phyloP scores from a whole-genome alignment of 2,329 filamentous ascomycete genomes.

The Cercospora brassicicola region DNA sequence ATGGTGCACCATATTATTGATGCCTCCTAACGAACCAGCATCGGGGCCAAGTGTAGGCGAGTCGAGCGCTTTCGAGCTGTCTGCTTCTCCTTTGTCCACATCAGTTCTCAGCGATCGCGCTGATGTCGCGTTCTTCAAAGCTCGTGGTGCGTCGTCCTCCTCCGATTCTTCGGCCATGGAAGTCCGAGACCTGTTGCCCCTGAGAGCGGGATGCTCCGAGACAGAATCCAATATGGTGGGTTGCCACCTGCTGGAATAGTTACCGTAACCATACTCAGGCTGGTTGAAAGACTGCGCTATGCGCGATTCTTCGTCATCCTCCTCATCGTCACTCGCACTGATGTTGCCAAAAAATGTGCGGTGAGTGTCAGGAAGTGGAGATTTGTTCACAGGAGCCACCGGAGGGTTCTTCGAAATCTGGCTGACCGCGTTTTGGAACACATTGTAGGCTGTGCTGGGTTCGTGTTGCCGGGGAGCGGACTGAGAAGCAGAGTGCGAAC shows the following conservation, averaged over 20 bases:
- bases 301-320: constrained; percentile 33
- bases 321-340: constrained; percentile 44
- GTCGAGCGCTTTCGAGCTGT: constrained; percentile 49
- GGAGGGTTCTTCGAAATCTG: constrained; percentile 38
- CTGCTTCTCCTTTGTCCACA: constrained; percentile 22
- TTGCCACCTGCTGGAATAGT: constrained; percentile 34
- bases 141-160: constrained; percentile 28
- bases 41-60: constrained; percentile 76
- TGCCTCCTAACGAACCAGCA: constrained; percentile 51
- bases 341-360: constrained; percentile 44
- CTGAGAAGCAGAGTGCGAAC: constrained; percentile 27
- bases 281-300: constrained; percentile 25
- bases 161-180: constrained; percentile 35
- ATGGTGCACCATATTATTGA: constrained; percentile 66
- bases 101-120: constrained; percentile 24
- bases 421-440: constrained; percentile 49
- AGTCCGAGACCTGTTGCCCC: constrained; percentile 28
- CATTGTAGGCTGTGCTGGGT: constrained; percentile 42
- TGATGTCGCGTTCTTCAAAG: constrained; percentile 21
- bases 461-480: constrained; percentile 38
- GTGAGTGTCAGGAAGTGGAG: constrained; percentile 36
- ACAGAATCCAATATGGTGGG: constrained; percentile 37
- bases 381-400: constrained; percentile 17
- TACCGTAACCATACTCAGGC: constrained; percentile 31
- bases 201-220: constrained; percentile 40